Conservation (phyloP, 1,139 yeast species). For the Saccharomyces hybrid region DNA sequence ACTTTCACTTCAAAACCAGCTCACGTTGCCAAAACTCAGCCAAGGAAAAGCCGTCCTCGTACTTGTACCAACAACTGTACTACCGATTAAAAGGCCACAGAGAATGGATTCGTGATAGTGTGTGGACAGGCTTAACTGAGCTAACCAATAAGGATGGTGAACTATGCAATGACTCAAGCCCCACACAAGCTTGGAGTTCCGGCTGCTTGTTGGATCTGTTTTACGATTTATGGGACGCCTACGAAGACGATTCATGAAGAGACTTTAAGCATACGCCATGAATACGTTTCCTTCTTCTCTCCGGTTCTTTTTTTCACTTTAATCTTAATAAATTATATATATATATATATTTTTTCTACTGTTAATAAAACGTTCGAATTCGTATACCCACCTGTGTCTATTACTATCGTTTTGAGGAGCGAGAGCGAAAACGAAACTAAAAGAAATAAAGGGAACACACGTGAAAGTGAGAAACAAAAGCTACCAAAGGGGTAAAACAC, state of each 20-base stretch:
- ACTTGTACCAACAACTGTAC: conserved; percentile 41
- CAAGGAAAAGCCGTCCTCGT: conserved; percentile 35
- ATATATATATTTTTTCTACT: background rate
- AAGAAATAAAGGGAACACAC: background rate
- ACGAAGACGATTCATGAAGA: conserved; percentile 8
- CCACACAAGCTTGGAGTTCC: conserved; percentile 95
- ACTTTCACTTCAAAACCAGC: conserved; percentile 42
- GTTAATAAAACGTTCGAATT: background rate
- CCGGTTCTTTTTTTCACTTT: too few relatives aligned
- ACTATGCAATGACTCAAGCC: conserved; percentile 76
- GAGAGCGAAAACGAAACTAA: background rate
- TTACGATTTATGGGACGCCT: conserved; percentile 45
- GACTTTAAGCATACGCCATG: too few relatives aligned
- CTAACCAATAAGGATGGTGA: conserved; percentile 83
- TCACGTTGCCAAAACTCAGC: conserved; percentile 21
- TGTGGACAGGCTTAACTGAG: conserved; percentile 93
- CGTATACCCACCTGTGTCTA: background rate
- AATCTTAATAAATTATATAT: too few relatives aligned
- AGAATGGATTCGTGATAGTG: conserved; percentile 60
- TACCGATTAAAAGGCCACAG: conserved; percentile 56
- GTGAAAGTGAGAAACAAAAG: background rate
- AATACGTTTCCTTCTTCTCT: too few relatives aligned
- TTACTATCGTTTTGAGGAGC: background rate
- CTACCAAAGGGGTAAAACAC: background rate
- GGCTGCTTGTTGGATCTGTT: conserved; percentile 78